Conservation (phyloP, 306 rosid genomes). For the Vachellia collinsii region DNA sequence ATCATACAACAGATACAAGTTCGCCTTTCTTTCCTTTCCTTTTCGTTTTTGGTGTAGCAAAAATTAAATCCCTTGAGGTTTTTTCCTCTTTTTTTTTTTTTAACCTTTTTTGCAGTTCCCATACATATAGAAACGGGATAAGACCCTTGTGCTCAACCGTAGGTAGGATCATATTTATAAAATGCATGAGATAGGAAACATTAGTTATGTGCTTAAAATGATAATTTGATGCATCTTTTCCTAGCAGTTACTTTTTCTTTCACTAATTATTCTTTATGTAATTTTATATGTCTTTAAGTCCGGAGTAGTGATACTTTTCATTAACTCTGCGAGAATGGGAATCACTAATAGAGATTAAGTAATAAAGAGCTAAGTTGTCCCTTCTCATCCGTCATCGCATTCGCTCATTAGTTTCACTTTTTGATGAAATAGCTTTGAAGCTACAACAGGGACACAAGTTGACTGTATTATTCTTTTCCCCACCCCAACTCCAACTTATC, state of each 20-base stretch:
- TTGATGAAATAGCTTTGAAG: not conserved
- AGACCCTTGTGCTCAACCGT: not conserved
- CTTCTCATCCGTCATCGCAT: not conserved
- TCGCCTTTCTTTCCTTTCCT: not conserved
- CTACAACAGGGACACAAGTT: not conserved
- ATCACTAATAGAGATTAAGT: not conserved
- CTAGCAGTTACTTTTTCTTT: not conserved
- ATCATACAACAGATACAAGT: not conserved
- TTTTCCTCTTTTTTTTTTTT: too few species aligned
- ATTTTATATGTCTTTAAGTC: not conserved
- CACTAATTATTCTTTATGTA: not conserved
- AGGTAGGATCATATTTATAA: not conserved
- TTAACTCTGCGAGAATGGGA: not conserved
- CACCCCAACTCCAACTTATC: conserved; percentile 30
- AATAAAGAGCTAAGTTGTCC: not conserved
- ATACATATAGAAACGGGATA: too few species aligned
- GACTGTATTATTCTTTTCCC: conserved; percentile 45
- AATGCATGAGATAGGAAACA: not conserved
- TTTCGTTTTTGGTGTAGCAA: not conserved
- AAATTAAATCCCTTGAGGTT: not conserved
- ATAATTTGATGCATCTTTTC: not conserved
- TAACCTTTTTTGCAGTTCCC: too few species aligned
- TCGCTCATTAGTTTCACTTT: not conserved
- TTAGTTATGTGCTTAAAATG: not conserved
- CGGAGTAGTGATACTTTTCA: not conserved